phyloP scores from a whole-genome alignment of 257 asterid species.

The Ophiorrhiza pumila region DNA sequence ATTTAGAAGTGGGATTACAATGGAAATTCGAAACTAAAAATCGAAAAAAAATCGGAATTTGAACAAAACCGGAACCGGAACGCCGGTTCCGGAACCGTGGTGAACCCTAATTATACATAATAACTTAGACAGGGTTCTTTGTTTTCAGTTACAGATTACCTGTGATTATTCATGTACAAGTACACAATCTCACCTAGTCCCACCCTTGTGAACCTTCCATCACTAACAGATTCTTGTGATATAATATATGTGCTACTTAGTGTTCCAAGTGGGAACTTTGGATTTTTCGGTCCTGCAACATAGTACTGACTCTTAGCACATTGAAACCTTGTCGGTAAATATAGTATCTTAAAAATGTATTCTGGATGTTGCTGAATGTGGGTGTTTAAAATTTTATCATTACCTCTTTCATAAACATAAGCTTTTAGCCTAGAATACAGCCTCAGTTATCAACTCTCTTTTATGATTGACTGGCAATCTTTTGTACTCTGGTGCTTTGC shows the following conservation, averaged over 20 bases:
- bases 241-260: background rate
- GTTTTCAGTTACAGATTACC: background rate
- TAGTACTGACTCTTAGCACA: background rate
- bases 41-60: too few relatives aligned
- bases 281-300: background rate
- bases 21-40: too few relatives aligned
- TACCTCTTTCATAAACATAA: background rate
- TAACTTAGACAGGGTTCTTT: background rate
- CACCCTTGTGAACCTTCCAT: background rate
- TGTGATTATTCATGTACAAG: background rate
- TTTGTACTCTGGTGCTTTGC: too few relatives aligned
- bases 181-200: background rate
- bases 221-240: background rate
- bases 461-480: background rate
- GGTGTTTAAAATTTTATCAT: background rate
- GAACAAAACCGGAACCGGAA: too few relatives aligned
- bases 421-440: background rate
- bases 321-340: background rate
- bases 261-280: background rate
- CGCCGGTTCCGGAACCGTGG: too few relatives aligned
- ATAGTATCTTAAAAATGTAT: background rate
- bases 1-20: too few relatives aligned
- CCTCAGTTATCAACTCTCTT: background rate
- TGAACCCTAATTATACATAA: too few relatives aligned
- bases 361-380: background rate